Percentiles rank a stretch among this genome's conserved stretches.
Conservation (phyloP, 2,329 filamentous ascomycete species). For the Ceratocystis colombiana region DNA sequence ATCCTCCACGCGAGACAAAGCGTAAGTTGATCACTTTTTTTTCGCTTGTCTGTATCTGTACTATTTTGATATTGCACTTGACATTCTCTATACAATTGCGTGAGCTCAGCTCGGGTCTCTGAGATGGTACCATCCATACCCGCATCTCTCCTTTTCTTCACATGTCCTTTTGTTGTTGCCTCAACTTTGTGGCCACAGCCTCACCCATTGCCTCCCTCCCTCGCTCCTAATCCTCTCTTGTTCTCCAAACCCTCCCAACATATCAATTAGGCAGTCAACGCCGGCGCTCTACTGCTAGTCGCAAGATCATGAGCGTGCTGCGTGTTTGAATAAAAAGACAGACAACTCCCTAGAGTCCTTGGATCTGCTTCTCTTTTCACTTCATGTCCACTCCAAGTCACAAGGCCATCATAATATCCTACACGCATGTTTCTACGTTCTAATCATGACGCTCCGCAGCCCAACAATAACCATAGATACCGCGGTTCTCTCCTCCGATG, state of each 20-base stretch:
- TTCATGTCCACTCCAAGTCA: not conserved
- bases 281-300: not conserved
- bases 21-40: slow-evolving; percentile 21
- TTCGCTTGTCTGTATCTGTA: too few relatives aligned
- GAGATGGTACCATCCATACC: not conserved
- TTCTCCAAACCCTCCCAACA: not conserved
- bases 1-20: slow-evolving; percentile 15
- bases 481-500: slow-evolving; percentile 31
- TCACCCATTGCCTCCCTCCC: slow-evolving; percentile 5
- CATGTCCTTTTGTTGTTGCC: not conserved
- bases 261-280: not conserved
- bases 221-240: not conserved
- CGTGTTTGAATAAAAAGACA: not conserved
- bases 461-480: slow-evolving; percentile 49
- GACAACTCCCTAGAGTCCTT: not conserved
- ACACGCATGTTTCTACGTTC: slow-evolving; percentile 1
- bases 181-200: slow-evolving; percentile 7
- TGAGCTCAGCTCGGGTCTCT: not conserved
- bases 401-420: not conserved
- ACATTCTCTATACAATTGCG: not conserved
- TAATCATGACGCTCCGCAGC: slow-evolving; percentile 30
- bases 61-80: too few relatives aligned
- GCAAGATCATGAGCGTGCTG: not conserved
- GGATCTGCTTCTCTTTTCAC: not conserved
- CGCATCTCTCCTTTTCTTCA: not conserved